phyloP scores from a whole-genome alignment of 768 basidiomycete species.

The Mycena venus region DNA sequence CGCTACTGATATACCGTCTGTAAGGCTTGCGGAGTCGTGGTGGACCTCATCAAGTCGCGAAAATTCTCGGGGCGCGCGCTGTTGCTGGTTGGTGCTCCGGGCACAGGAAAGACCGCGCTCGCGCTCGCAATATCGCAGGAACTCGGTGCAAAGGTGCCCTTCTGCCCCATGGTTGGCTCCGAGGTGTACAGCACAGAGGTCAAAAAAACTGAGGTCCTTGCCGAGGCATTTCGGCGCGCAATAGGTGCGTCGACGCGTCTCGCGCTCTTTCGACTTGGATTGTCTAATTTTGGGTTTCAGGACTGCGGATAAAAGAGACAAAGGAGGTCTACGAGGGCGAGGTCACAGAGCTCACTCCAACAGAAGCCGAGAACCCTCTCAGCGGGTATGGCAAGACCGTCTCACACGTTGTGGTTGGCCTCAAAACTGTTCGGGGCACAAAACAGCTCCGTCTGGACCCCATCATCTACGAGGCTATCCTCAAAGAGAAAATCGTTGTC shows the following conservation, averaged over 20 bases:
- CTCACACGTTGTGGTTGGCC: constrained; percentile 95
- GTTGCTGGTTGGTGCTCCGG: constrained; percentile 93
- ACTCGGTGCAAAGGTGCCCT: constrained; percentile 94
- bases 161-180: constrained; percentile 98
- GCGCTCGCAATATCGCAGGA: constrained; percentile 97
- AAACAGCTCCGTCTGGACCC: constrained; percentile 96
- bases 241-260: constrained; percentile 77
- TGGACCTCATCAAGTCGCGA: constrained; percentile 90
- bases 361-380: constrained; percentile 96
- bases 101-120: constrained; percentile 98
- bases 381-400: constrained; percentile 99
- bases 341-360: constrained; percentile 95
- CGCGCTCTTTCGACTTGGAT: background rate
- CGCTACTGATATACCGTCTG: background rate
- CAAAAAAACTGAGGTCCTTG: constrained; percentile 98
- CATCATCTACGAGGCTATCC: constrained; percentile 95
- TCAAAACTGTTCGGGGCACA: constrained; percentile 94
- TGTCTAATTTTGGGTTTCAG: constrained; percentile 53
- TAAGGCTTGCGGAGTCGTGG: constrained; percentile 92
- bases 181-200: constrained; percentile 98
- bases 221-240: constrained; percentile 93
- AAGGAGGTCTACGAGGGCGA: constrained; percentile 99
- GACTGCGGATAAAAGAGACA: constrained; percentile 97
- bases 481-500: constrained; percentile 96
- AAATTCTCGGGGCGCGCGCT: constrained; percentile 96